A percentile compares a stretch with the other conserved stretches of the same genome.
Evolutionary conservation across 495 filamentous ascomycete genomes (phyloP).

Genomic region (Talaromyces nanjingensis): DNA sequence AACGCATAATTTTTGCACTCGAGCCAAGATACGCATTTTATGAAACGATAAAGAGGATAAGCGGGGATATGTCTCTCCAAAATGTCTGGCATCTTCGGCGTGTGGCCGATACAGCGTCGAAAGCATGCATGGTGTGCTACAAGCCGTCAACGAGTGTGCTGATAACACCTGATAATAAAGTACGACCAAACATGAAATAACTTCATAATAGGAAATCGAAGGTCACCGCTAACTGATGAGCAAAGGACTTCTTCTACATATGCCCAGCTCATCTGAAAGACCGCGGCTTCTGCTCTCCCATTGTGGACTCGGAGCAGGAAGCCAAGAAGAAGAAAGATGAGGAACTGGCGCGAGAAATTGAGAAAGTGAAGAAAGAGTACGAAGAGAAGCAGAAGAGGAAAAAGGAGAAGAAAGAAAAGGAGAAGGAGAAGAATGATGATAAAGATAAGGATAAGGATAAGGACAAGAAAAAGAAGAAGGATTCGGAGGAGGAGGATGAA

Average conservation of each 20-base stretch:
- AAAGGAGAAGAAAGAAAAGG: conserved; percentile 38
- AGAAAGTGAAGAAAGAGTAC: conserved; percentile 75
- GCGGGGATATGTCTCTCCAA: conserved; percentile 47
- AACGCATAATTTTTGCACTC: too few species aligned
- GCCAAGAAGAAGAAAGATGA: conserved; percentile 61
- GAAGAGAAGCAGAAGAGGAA: conserved; percentile 65
- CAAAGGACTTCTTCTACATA: conserved; percentile 83
- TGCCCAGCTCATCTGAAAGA: conserved; percentile 84
- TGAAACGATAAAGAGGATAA: neutral
- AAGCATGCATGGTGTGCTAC: conserved; percentile 85
- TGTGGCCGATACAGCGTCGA: conserved; percentile 76
- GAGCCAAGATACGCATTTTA: neutral
- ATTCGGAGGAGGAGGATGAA: conserved; percentile 10
- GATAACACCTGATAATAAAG: conserved; percentile 86
- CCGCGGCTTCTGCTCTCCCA: conserved; percentile 69
- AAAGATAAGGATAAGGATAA: conserved; percentile 38
- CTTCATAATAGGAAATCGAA: too few species aligned
- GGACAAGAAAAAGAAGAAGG: conserved; percentile 16
- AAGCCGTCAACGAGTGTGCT: conserved; percentile 82
- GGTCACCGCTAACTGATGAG: neutral
- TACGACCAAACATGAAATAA: conserved; percentile 17
- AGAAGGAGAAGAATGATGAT: conserved; percentile 41
- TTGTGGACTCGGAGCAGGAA: conserved; percentile 67
- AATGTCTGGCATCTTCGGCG: conserved; percentile 84
- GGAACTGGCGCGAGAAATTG: conserved; percentile 63